These are phyloP conservation scores for Fagopyrum esculentum DNA, from an alignment of 148 eudicot species.

Conservation along the genomic window DNA sequence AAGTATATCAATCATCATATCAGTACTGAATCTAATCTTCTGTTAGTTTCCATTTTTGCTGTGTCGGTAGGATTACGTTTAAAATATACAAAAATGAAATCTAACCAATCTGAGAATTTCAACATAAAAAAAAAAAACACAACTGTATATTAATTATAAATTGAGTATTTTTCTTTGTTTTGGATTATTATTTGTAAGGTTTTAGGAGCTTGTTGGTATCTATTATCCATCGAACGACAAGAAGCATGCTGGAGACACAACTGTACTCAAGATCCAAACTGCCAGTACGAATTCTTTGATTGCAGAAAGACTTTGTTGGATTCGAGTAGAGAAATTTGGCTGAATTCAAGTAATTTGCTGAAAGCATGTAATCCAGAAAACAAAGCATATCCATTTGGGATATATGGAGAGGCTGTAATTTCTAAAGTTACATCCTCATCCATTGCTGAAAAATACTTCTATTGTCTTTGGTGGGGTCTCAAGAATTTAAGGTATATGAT, in stretches of 20 bases:
- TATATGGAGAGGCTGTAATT: constrained; percentile 51
- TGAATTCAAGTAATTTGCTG: constrained; percentile 49
- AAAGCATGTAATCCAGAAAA: constrained; percentile 33
- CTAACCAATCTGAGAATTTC: no score
- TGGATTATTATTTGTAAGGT: constrained; percentile 27
- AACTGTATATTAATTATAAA: no score
- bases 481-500: constrained; percentile 58
- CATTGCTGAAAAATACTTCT: constrained; percentile 60
- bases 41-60: no score
- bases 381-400: constrained; percentile 45
- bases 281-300: constrained; percentile 44
- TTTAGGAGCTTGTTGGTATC: constrained; percentile 84
- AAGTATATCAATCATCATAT: constrained; percentile 16
- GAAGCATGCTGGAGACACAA: constrained; percentile 66
- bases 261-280: constrained; percentile 30
- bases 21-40: background rate
- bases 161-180: background rate
- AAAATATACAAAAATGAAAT: no score
- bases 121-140: no score
- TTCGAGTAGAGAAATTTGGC: constrained; percentile 39
- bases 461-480: constrained; percentile 95
- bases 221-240: constrained; percentile 63
- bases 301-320: constrained; percentile 30
- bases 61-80: no score
- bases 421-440: constrained; percentile 31